Evolutionary conservation across 2,329 filamentous ascomycete species (phyloP), one percentile per base, ranked within the genome.

Genomic region (Aspergillus sp.): DNA sequence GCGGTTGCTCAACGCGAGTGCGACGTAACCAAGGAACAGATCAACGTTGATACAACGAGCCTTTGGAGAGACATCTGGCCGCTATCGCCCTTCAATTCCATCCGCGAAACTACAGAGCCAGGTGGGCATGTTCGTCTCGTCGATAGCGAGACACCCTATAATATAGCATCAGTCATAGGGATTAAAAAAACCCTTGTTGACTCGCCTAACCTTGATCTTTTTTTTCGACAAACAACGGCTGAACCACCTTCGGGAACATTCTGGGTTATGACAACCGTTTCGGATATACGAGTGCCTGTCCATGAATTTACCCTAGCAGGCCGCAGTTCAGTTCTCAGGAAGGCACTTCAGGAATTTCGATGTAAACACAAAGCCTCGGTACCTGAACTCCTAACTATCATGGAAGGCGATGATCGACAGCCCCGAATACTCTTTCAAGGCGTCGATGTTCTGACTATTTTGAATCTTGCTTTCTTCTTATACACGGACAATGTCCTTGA

Each of bases 1-100:
- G 90, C 91, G 35, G 92, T 91, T 3, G 84, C 96, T 46, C 86
- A 95, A 47, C 89, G 89, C 68, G 93, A 97, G 66, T 91, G 87
- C 62, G 87, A 93, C 68, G 86, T 96, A 27, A 90, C 93, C 55
- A 86, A 85, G 52, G 86, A 89, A 21, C 83, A 87, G 62, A 86
- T 96, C 39, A 76, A 79, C 9, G 82, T 96, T 33, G 81, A 84
- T 35, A 80, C 82, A n/a, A 85, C 86, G 57, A 84, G 80, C 0
- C 76, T 98, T 1, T 91, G 90, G 88, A 80, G 88, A 33, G 89
- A 96, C 64, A 62, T 96, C 4, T 80, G 84, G 31, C 82, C 86
- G 0, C 77, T 98, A 6, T 80, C 92, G 4, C 86, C 87, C 11
- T 85, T 97, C 24, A 74, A 78, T 12, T 82, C 82, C 2, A 85